Percentiles rank a stretch among this genome's conserved stretches.
Evolutionary conservation across 129 eudicot species (phyloP).

Genomic region (Centrapalus pauciflorus): DNA sequence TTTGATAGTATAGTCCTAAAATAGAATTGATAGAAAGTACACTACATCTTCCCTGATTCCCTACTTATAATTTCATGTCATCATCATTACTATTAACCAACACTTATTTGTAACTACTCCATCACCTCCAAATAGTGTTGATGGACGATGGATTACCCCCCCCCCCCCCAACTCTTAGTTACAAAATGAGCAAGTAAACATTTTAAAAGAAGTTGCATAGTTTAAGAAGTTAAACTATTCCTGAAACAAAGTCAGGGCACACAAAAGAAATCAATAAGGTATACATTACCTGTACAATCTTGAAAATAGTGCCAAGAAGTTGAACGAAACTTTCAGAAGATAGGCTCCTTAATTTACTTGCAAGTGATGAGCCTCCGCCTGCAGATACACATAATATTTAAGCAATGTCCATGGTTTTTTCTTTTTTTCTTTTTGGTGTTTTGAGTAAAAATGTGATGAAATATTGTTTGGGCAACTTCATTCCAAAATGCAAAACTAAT

Average conservation of each 20-base stretch:
- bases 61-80: constrained; percentile 1
- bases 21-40: too few species aligned
- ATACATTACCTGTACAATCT: constrained; percentile 85
- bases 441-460: not conserved
- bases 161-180: not conserved
- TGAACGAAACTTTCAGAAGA: constrained; percentile 90
- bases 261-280: constrained; percentile 32
- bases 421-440: not conserved
- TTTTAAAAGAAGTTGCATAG: not conserved
- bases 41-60: too few species aligned
- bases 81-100: not conserved
- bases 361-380: constrained; percentile 97
- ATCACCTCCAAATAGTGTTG: not conserved
- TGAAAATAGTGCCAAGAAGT: constrained; percentile 69
- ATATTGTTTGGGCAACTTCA: not conserved
- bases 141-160: not conserved
- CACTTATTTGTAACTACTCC: not conserved
- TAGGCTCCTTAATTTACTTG: constrained; percentile 73
- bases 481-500: not conserved
- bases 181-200: not conserved
- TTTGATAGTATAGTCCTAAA: too few species aligned
- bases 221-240: not conserved
- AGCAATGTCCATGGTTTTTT: not conserved
- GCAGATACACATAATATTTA: constrained; percentile 22
- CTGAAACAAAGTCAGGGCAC: constrained; percentile 3